A percentile compares a stretch with the other conserved stretches of the same genome.
Evolutionary conservation across 2,329 filamentous ascomycete species (phyloP).

Genomic region (Sclerotinia borealis): DNA sequence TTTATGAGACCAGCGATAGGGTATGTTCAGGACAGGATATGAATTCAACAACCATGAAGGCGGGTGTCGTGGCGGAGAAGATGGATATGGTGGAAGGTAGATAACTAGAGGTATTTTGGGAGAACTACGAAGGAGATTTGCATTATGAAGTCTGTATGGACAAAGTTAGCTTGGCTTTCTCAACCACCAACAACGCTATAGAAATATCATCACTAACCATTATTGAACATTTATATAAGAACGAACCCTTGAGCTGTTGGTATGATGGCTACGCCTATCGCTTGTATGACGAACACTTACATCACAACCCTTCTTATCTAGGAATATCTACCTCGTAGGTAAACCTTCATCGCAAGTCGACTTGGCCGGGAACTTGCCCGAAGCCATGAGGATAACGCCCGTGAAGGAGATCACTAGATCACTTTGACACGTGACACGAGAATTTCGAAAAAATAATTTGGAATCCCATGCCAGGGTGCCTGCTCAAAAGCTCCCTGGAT

Average conservation of each 20-base stretch:
- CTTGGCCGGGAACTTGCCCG: not conserved
- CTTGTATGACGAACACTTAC: not conserved
- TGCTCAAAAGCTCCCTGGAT: not conserved
- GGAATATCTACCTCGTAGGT: not conserved
- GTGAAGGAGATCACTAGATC: not conserved
- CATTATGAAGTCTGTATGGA: constrained; percentile 25
- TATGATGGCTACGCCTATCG: not conserved
- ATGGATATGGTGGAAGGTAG: constrained; percentile 48
- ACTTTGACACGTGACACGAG: not conserved
- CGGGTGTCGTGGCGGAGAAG: constrained; percentile 36
- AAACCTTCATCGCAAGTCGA: not conserved
- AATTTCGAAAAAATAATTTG: not conserved
- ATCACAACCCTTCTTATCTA: not conserved
- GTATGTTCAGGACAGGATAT: constrained; percentile 46
- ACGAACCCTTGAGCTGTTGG: not conserved
- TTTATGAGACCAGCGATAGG: constrained; percentile 49
- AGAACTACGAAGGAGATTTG: constrained; percentile 18
- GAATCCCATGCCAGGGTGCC: not conserved
- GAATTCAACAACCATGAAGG: constrained; percentile 26
- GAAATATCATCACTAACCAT: constrained; percentile 3
- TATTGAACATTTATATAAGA: not conserved
- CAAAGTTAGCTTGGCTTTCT: constrained; percentile 14
- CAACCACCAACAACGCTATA: not conserved
- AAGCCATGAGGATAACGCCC: not conserved
- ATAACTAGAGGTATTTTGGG: constrained; percentile 44